phyloP scores from a whole-genome alignment of 2,329 filamentous ascomycete genomes.

The Xylariaceae sp. region DNA sequence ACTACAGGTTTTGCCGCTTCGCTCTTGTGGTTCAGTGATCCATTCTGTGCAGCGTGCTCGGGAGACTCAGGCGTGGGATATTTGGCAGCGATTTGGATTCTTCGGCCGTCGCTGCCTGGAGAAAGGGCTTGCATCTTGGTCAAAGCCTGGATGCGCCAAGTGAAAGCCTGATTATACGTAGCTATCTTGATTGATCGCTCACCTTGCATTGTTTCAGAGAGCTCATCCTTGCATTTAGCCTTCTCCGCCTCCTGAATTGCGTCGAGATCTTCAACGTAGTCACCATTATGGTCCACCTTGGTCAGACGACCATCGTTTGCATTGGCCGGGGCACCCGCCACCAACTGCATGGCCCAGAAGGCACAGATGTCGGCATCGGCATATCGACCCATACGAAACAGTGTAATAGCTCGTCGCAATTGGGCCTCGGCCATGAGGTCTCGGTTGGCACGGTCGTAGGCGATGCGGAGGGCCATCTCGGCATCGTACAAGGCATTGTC shows the following conservation, averaged over 20 bases:
- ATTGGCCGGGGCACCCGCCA: conserved; percentile 34
- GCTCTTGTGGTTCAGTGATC: background rate
- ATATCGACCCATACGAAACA: conserved; percentile 66
- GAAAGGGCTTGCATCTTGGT: conserved; percentile 41
- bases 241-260: conserved; percentile 28
- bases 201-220: conserved; percentile 19
- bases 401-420: conserved; percentile 70
- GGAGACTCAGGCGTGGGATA: conserved; percentile 27
- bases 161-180: conserved; percentile 38
- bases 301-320: conserved; percentile 36
- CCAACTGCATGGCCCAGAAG: conserved; percentile 47
- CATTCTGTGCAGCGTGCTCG: conserved; percentile 14
- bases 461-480: conserved; percentile 59
- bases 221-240: conserved; percentile 14
- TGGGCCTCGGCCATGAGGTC: conserved; percentile 78
- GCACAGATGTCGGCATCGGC: conserved; percentile 74
- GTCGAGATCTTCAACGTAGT: conserved; percentile 40
- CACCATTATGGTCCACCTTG: conserved; percentile 42
- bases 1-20: background rate
- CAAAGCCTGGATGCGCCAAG: conserved; percentile 47
- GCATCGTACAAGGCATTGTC: conserved; percentile 66
- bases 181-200: conserved; percentile 22
- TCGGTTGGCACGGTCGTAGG: conserved; percentile 65
- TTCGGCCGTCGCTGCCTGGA: conserved; percentile 42
- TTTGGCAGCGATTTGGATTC: conserved; percentile 37